Base-by-base conservation (phyloP, 1,139 yeast species). In the Torulaspora globosa region DNA sequence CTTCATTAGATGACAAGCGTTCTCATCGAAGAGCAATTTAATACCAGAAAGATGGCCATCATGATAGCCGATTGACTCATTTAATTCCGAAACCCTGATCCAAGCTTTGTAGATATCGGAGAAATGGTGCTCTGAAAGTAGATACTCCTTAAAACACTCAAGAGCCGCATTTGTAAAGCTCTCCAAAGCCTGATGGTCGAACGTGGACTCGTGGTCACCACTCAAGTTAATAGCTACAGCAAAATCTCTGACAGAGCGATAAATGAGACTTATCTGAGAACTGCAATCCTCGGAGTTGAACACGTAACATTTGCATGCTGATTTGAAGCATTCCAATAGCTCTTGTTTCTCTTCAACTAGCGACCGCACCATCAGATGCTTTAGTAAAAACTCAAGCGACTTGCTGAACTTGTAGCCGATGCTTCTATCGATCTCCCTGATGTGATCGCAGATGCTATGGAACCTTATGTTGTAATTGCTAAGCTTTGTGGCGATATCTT, bases 291-390 rank as follows among this genome's bases (percentile, higher is more conserved):
- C 23, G 11, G 27, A 28, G 5, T 14, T 33, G 26, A n/a, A 21
- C 9, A 46, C 27, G 26, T 30, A 42, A 18, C 26, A n/a, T 26
- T 16, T 27, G 27, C 46, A 46, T 7, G 38, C 46, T 16, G 36
- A 16, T 21, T 27, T 27, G 19, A 24, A 44, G 19, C 30, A n/a
- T n/a, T 11, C 16, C 16, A 36, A 2, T 12, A 38, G 16, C n/a
- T n/a, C 15, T 3, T 18, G 29, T 10, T 29, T 14, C 16, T 21
- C 11, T 11, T 30, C 37, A 12, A 39, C 30, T 14, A 28, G 18
- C 15, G 31, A 15, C 8, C 27, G 31, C 28, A 44, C 34, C 19
- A 33, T 19, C 23, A 16, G 11, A 18, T 39, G 29, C 33, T 44
- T 36, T 14, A 44, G n/a, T 9, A 7, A 23, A 15, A 27, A 23